Conservation (phyloP, 768 basidiomycete genomes). For the Naematelia aurantialba region DNA sequence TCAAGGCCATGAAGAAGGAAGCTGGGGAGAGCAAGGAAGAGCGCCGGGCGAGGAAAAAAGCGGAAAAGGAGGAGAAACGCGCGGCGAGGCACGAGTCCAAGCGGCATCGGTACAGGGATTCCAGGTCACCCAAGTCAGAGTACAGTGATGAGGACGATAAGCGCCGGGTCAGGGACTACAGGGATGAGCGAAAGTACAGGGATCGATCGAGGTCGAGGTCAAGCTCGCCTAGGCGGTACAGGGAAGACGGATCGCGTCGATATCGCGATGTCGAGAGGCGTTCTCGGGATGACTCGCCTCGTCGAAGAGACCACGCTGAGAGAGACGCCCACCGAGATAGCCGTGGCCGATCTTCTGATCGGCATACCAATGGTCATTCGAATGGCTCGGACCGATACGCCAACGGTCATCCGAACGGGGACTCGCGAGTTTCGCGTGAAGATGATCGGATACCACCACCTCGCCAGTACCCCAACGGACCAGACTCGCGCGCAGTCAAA, state of each 20-base stretch:
- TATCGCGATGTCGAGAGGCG: constrained; percentile 12
- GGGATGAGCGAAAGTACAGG: constrained; percentile 13
- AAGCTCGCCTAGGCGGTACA: constrained; percentile 13
- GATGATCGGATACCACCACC: constrained; percentile 45
- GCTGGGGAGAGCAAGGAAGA: constrained; percentile 50
- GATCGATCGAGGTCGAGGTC: constrained; percentile 32
- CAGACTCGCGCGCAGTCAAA: constrained; percentile 45
- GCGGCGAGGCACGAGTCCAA: constrained; percentile 30
- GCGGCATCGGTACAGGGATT: constrained; percentile 23
- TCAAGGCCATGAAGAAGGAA: constrained; percentile 47
- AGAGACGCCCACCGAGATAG: constrained; percentile 27
- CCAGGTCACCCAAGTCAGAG: constrained; percentile 31
- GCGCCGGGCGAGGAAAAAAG: constrained; percentile 61
- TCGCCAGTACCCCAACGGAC: constrained; percentile 27
- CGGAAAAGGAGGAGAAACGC: constrained; percentile 55
- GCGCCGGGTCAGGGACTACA: constrained; percentile 1
- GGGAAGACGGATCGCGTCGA: constrained; percentile 18
- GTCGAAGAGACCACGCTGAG: constrained; percentile 9
- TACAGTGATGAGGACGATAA: constrained; percentile 27
- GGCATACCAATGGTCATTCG: constrained; percentile 9
- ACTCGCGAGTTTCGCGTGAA: neutral
- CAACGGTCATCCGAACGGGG: neutral
- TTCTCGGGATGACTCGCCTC: constrained; percentile 18
- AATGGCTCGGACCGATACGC: neutral
- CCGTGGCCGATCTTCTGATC: constrained; percentile 1